Base-by-base conservation (phyloP, 1,139 yeast genomes). In the Magnusiomyces fungicola region DNA sequence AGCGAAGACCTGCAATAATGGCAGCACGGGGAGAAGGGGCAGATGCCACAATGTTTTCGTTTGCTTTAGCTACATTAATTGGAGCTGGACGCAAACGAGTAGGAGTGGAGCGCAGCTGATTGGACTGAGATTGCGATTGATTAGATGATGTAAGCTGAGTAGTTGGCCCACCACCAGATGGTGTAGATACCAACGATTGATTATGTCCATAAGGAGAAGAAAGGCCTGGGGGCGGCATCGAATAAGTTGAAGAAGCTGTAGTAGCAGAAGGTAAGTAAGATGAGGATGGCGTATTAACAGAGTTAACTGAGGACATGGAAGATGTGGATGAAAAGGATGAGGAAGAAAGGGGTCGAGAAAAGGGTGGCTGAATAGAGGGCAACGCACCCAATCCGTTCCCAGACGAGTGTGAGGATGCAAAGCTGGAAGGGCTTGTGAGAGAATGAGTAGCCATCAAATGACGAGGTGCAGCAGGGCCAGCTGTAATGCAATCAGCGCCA, bases 1-100 rank as follows among this genome's bases (percentile, higher is more conserved):
- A 60, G 42, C 64, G 52, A 33, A 63, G 53, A 3, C 63, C 66
- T 1, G 65, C 64, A n/a, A 63, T 62, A 12, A 63, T 52, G 12
- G 64, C 64, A 7, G 66, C 66, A 30, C 66, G 53, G 2, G 64
- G 59, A 7, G 59, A 51, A 19, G 41, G 18, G 10, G 36, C 33
- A 18, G 44, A 32, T 1, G 44, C 44, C 10, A 21, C 24, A 18
- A 27, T 18, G 6, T 25, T 18, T 9, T 36, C 43, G 19, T 47
- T 47, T 1, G 50, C 50, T 32, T 47, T 43, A n/a, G 46, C 43
- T 6, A 43, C 30, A 18, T 43, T 47, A 3, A 47, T 47, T 16
- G 50, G 50, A 1, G 50, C 44, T n/a, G 46, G 50, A 2, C 50
- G 46, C 18, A 10, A 22, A 3, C 47, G 24, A 16, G 32, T 16